phyloP scores from a whole-genome alignment of 2,329 filamentous ascomycete species.

The Samsoniella hepiali region DNA sequence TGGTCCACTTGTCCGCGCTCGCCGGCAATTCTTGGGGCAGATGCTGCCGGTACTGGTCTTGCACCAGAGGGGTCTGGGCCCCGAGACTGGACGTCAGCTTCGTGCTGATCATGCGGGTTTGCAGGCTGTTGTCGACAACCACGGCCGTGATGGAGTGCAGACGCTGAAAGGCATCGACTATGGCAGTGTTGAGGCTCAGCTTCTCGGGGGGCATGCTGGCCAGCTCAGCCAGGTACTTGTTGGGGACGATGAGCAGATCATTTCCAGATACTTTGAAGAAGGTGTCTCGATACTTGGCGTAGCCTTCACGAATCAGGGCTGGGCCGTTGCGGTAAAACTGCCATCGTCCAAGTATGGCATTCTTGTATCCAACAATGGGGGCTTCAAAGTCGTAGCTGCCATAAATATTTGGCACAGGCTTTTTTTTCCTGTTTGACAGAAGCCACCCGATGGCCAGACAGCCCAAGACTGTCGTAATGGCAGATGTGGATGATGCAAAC shows the following conservation, averaged over 20 bases:
- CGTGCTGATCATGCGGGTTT: not conserved
- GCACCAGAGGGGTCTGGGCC: not conserved
- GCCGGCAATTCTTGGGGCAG: slow-evolving; percentile 1
- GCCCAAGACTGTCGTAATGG: not conserved
- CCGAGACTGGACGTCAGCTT: slow-evolving; percentile 1
- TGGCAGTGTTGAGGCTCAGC: slow-evolving; percentile 13
- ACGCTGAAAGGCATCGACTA: slow-evolving; percentile 6
- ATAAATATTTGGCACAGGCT: not conserved
- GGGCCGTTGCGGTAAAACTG: slow-evolving; percentile 10
- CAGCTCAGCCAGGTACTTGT: slow-evolving; percentile 5
- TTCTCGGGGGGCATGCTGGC: slow-evolving; percentile 11
- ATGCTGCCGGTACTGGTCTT: not conserved
- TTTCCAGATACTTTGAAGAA: slow-evolving; percentile 13
- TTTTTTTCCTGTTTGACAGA: not conserved
- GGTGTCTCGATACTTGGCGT: slow-evolving; percentile 6
- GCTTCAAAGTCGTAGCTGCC: slow-evolving; percentile 11
- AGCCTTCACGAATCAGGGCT: slow-evolving; percentile 9
- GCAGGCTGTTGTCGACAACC: slow-evolving; percentile 11
- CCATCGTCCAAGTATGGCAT: slow-evolving; percentile 9
- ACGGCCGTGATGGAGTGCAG: slow-evolving; percentile 13
- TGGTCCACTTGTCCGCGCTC: not conserved
- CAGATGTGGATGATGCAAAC: too few relatives aligned
- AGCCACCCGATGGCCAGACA: not conserved
- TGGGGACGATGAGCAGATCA: slow-evolving; percentile 8
- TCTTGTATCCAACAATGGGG: slow-evolving; percentile 3